Base-by-base conservation (phyloP, 108 stramenopile species). In the Cylindrotheca closterium region DNA sequence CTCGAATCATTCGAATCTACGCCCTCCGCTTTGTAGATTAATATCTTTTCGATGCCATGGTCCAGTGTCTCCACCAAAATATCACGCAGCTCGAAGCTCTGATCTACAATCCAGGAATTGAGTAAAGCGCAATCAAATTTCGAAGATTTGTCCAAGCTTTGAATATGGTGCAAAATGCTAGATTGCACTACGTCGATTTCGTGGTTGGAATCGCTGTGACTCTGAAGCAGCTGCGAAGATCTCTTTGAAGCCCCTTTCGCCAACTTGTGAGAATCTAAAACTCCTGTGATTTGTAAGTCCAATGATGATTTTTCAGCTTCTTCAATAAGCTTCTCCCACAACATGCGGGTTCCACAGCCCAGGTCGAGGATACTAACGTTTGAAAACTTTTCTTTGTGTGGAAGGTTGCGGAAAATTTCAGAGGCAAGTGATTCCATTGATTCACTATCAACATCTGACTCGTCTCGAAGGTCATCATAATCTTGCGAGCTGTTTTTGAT, bases 331-430 rank as follows among this genome's bases (percentile, higher is more conserved):
- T 47, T 65, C 7, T 47, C 48, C 51, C 60, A 73, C 21, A 78
- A 27, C 0, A 67, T 62, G 55, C 77, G 71, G 8, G 71, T 68
- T 33, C 77, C 77, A 63, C 71, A 72, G 0, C 46, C 77, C 4
- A 78, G 62, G 58, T 78, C 77, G 42, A 78, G 46, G 28, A 78
- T 57, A 33, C 63, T 31, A n/a, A 63, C n/a, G n/a, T n/a, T n/a
- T 21, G 18, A 12, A 19, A n/a, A n/a, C n/a, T n/a, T n/a, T n/a
- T n/a, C n/a, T n/a, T n/a, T n/a, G n/a, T n/a, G n/a, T n/a, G n/a
- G n/a, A n/a, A n/a, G n/a, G n/a, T n/a, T n/a, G n/a, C n/a, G n/a
- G n/a, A n/a, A n/a, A n/a, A n/a, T n/a, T n/a, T n/a, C n/a, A n/a
- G n/a, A n/a, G n/a, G n/a, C n/a, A n/a, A n/a, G n/a, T n/a, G n/a